These are phyloP conservation scores for Penicillium sp. DNA, from an alignment of 2,329 filamentous ascomycete genomes.

Conservation along the genomic window DNA sequence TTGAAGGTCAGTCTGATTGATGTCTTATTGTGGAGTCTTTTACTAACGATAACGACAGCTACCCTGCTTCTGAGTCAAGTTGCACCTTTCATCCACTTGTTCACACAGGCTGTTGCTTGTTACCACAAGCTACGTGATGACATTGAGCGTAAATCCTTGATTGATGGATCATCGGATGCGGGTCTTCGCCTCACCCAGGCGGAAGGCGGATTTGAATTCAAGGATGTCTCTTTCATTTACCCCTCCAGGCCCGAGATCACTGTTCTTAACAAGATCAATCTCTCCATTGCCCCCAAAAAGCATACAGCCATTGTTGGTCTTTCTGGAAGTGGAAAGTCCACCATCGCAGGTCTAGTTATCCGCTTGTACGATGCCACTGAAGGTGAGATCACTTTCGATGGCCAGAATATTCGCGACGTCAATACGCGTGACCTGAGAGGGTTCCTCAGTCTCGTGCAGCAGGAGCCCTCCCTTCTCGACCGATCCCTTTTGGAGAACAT, in stretches of 20 bases:
- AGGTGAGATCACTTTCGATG: slow-evolving; percentile 58
- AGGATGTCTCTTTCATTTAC: slow-evolving; percentile 30
- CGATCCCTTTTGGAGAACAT: slow-evolving; percentile 22
- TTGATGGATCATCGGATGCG: slow-evolving; percentile 32
- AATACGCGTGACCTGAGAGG: slow-evolving; percentile 38
- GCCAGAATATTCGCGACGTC: slow-evolving; percentile 49
- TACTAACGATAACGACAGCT: slow-evolving; percentile 20
- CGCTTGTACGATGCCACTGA: slow-evolving; percentile 59
- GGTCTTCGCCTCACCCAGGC: slow-evolving; percentile 21
- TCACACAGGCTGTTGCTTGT: slow-evolving; percentile 44
- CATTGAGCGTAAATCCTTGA: slow-evolving; percentile 45
- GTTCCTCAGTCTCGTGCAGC: slow-evolving; percentile 19
- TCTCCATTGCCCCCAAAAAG: slow-evolving; percentile 37
- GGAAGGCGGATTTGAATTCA: slow-evolving; percentile 28
- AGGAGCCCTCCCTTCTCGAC: slow-evolving; percentile 19
- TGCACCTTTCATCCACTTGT: slow-evolving; percentile 39
- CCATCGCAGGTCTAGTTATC: slow-evolving; percentile 52
- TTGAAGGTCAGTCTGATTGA: slow-evolving; percentile 25
- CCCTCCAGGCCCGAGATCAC: slow-evolving; percentile 25
- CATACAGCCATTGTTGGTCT: slow-evolving; percentile 48
- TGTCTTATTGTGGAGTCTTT: not conserved
- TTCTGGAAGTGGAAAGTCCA: slow-evolving; percentile 53
- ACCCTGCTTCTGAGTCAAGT: slow-evolving; percentile 34
- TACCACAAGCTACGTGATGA: slow-evolving; percentile 52
- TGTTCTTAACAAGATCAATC: slow-evolving; percentile 23